Evolutionary conservation across 257 asterid genomes (phyloP).

Genomic region (Solanum pinnatisectum): DNA sequence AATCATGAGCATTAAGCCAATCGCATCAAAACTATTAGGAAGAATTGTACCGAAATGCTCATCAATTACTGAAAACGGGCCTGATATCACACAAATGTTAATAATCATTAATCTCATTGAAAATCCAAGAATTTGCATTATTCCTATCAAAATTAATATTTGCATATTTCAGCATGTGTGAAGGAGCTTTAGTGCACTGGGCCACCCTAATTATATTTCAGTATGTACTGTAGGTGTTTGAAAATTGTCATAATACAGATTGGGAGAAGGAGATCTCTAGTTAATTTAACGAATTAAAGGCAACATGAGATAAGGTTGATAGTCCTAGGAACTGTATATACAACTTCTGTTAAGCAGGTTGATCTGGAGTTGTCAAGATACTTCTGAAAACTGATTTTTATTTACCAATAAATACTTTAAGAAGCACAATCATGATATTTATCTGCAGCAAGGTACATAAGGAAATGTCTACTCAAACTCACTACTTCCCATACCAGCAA

Average conservation of each 20-base stretch:
- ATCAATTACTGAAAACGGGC: conserved; percentile 83
- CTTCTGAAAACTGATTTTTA: background rate
- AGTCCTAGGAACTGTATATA: background rate
- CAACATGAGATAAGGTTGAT: background rate
- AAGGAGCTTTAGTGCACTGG: background rate
- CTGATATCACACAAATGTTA: conserved; percentile 24
- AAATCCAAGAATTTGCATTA: conserved; percentile 14
- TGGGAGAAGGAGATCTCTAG: background rate
- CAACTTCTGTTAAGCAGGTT: background rate
- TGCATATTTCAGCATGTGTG: background rate
- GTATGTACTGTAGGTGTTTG: background rate
- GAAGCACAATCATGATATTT: background rate
- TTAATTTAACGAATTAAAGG: background rate
- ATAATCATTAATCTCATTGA: conserved; percentile 6
- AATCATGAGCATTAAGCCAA: conserved; percentile 97
- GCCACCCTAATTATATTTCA: background rate
- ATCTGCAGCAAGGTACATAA: background rate
- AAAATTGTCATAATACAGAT: background rate
- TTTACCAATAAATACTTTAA: background rate
- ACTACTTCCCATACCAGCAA: conserved; percentile 56
- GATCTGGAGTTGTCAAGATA: background rate
- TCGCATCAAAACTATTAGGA: conserved; percentile 89
- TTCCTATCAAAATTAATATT: background rate
- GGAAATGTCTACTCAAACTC: background rate
- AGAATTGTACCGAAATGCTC: conserved; percentile 81